A percentile compares a stretch with the other conserved stretches of the same genome.
Conservation (phyloP, 1,284 basidiomycete genomes). For the Ganoderma sinense region DNA sequence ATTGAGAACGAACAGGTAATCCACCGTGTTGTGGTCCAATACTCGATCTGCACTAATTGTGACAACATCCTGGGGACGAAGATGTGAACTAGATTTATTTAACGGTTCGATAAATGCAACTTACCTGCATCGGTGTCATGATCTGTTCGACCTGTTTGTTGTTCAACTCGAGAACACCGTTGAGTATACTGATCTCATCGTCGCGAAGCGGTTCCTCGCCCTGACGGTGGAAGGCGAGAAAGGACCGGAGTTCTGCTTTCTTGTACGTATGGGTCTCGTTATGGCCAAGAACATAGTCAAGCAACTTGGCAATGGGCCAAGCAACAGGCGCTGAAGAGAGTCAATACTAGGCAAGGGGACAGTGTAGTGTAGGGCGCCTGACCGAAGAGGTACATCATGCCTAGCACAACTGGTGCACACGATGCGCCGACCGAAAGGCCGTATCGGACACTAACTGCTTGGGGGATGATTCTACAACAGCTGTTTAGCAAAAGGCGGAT, state of each 20-base stretch:
- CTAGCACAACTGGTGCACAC: slow-evolving; percentile 84
- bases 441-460: slow-evolving; percentile 88
- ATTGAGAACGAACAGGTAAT: slow-evolving; percentile 63
- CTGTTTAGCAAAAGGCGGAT: not conserved
- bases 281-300: slow-evolving; percentile 81
- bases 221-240: slow-evolving; percentile 90
- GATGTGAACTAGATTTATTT: not conserved
- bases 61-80: slow-evolving; percentile 70
- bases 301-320: slow-evolving; percentile 88
- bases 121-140: slow-evolving; percentile 86
- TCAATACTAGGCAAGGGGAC: not conserved
- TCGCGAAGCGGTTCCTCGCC: slow-evolving; percentile 89
- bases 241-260: slow-evolving; percentile 92
- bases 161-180: slow-evolving; percentile 88
- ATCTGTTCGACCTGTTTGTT: slow-evolving; percentile 85
- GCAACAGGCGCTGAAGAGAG: slow-evolving; percentile 74
- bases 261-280: slow-evolving; percentile 85
- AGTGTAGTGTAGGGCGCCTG: slow-evolving; percentile 29
- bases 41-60: slow-evolving; percentile 81
- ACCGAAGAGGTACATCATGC: slow-evolving; percentile 85
- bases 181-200: slow-evolving; percentile 90
- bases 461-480: slow-evolving; percentile 80
- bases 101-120: slow-evolving; percentile 18
- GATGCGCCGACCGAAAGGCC: slow-evolving; percentile 90
- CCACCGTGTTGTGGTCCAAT: slow-evolving; percentile 82